These are phyloP conservation scores for Taiwanofungus camphoratus DNA, from an alignment of 1,284 basidiomycete genomes.

Conservation along the genomic window DNA sequence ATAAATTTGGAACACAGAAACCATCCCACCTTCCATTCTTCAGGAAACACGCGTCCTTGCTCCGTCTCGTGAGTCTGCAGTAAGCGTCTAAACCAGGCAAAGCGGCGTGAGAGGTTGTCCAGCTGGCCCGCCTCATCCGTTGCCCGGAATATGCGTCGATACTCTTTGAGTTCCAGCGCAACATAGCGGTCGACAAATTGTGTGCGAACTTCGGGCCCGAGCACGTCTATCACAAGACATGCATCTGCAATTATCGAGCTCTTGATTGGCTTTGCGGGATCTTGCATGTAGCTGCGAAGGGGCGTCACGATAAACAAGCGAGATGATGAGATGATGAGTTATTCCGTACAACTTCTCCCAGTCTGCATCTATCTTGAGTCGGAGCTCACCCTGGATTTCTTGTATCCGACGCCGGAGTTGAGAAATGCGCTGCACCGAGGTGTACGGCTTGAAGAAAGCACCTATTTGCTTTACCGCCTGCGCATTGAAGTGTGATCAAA, in stretches of 20 bases:
- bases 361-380: slow-evolving; percentile 77
- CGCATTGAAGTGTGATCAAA: not conserved
- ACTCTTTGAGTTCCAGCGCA: slow-evolving; percentile 89
- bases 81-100: slow-evolving; percentile 95
- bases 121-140: slow-evolving; percentile 93
- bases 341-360: slow-evolving; percentile 82
- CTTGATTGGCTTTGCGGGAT: slow-evolving; percentile 64
- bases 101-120: slow-evolving; percentile 91
- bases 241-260: slow-evolving; percentile 66
- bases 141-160: slow-evolving; percentile 90
- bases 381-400: slow-evolving; percentile 71
- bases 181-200: slow-evolving; percentile 89
- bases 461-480: slow-evolving; percentile 88
- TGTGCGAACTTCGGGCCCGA: slow-evolving; percentile 76
- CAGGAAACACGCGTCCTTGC: slow-evolving; percentile 76
- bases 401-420: slow-evolving; percentile 76
- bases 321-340: not conserved
- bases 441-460: slow-evolving; percentile 70
- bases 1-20: slow-evolving; percentile 77
- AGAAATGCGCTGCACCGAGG: slow-evolving; percentile 68
- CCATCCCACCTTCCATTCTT: slow-evolving; percentile 80
- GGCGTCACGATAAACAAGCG: slow-evolving; percentile 6
- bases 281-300: slow-evolving; percentile 66
- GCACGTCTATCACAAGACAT: slow-evolving; percentile 79
- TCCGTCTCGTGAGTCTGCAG: slow-evolving; percentile 87